Percentiles rank a stretch among this genome's conserved stretches.
Conservation (phyloP, 2,329 filamentous ascomycete species). For the Sclerotinia subarctica region DNA sequence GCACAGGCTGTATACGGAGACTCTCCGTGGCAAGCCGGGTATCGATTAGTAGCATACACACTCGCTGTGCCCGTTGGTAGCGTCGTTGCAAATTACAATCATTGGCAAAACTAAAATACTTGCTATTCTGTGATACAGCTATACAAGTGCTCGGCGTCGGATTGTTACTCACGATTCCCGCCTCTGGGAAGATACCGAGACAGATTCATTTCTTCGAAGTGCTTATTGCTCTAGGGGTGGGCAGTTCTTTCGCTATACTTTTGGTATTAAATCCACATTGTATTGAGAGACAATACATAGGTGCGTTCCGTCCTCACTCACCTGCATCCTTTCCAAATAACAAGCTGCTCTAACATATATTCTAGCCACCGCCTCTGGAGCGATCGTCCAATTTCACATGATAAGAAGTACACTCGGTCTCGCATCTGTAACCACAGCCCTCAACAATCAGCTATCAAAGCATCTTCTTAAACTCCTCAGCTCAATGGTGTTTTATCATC, state of each 20-base stretch:
- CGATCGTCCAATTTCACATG: background rate
- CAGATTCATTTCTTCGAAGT: too few relatives aligned
- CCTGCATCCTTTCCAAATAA: too few relatives aligned
- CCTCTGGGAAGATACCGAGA: too few relatives aligned
- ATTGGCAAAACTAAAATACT: background rate
- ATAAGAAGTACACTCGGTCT: background rate
- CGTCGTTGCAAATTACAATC: background rate
- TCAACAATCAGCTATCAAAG: background rate
- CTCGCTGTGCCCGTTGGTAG: background rate
- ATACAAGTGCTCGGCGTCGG: too few relatives aligned
- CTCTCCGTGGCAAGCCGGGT: slow-evolving; percentile 15
- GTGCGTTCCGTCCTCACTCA: too few relatives aligned
- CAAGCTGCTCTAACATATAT: too few relatives aligned
- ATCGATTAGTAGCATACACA: background rate
- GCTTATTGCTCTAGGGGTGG: too few relatives aligned
- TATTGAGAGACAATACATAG: too few relatives aligned
- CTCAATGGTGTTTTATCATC: background rate
- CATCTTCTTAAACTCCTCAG: background rate
- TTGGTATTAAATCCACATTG: too few relatives aligned
- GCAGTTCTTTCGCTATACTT: too few relatives aligned
- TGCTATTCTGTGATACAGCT: background rate
- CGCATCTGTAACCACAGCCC: background rate
- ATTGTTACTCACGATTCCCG: too few relatives aligned
- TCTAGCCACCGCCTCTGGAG: background rate
- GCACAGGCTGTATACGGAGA: slow-evolving; percentile 23